Evolutionary conservation across 192 early-diverging fungal species (phyloP), one percentile per base, ranked within the genome.

Genomic region (Rhizoclosmatium globosum): DNA sequence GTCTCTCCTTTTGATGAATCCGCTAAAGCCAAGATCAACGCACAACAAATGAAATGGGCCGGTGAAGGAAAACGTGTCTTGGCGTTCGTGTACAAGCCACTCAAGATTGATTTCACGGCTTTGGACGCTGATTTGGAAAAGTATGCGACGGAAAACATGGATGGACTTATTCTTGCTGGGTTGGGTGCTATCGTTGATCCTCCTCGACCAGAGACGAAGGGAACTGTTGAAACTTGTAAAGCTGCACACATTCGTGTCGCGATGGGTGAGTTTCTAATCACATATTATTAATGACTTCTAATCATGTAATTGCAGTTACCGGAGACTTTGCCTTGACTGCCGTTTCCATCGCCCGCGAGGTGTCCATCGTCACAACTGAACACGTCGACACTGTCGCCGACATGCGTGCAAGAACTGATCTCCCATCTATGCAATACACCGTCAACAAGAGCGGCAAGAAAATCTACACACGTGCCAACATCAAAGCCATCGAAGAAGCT

Each of bases 41-140:
- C 83, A 45, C 91, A 93, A 88, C 74, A 92, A 68, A 84, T 82
- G 68, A 68, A 74, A 19, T 79, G 79, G 47, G 92, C 94, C 43
- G 82, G 88, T 23, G 87, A 92, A 66, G 97, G 96, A 53, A 94
- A 94, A 68, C 93, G 97, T 81, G 94, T 96, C 2, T 77, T 98
- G 46, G 95, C 93, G 11, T 94, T 97, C 82, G 94, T 94, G 50
- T 78, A 87, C 9, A 59, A 84, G 67, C 77, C 47, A 2, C 67
- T 74, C 78, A 38, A 78, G 41, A 9, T 38, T 47, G 31, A 48
- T 21, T 57, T 45, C 23, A 23, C 23, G 65, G 61, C 47, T 47
- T 17, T 19, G n/a, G 56, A 71, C 4, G 19, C 19, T 44, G 15
- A 45, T 41, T 17, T 92, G 92, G 85, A 84, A 1, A 76, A 83